Evolutionary conservation across 371 early-diverging fungal genomes (phyloP).

Genomic region (Furculomyces boomerangus): DNA sequence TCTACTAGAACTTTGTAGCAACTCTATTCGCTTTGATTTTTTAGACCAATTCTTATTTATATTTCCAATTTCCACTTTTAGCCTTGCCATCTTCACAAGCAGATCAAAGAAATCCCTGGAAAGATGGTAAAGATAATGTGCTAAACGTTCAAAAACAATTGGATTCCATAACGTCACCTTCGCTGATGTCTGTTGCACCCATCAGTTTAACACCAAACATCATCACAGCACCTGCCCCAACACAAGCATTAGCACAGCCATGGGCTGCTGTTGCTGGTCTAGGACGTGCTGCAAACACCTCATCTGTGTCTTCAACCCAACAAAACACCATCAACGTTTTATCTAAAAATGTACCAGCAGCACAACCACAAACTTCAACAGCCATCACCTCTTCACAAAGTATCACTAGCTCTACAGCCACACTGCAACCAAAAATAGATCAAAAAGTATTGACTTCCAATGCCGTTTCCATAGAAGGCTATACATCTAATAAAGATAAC

Average conservation of each 20-base stretch:
- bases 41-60: no score
- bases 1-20: no score
- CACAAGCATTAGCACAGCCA: conserved; percentile 18
- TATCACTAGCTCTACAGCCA: no score
- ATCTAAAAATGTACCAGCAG: no score
- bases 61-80: no score
- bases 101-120: conserved; percentile 22
- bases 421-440: no score
- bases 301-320: not conserved
- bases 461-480: no score
- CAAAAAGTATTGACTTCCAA: no score
- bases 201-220: conserved; percentile 5
- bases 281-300: not conserved
- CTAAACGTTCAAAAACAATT: conserved; percentile 14
- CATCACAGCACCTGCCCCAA: conserved; percentile 8
- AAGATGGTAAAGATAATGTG: conserved; percentile 21
- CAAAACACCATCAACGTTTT: no score
- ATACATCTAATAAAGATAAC: no score
- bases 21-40: no score
- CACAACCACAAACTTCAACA: not conserved
- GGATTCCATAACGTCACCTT: conserved; percentile 6
- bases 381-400: no score
- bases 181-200: not conserved
- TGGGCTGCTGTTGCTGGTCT: conserved; percentile 25
- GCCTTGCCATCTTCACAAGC: conserved; percentile 19